phyloP scores from a whole-genome alignment of 2,329 filamentous ascomycete genomes.

The Pseudogymnoascus sp. region DNA sequence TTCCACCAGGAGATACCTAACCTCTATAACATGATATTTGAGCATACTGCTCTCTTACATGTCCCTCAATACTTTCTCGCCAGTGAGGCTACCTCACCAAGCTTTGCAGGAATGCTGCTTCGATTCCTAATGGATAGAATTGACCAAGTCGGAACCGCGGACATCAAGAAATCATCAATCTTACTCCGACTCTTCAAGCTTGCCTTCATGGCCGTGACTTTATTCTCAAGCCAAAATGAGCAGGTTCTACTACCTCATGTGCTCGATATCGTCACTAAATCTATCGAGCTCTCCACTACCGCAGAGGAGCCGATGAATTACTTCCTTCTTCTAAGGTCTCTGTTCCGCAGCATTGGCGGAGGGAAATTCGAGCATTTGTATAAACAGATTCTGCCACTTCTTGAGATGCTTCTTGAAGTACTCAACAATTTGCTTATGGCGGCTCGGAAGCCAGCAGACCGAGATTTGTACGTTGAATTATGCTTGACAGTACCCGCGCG shows the following conservation, averaged over 20 bases:
- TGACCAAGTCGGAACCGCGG: conserved; percentile 84
- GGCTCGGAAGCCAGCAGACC: conserved; percentile 79
- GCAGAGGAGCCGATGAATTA: conserved; percentile 99
- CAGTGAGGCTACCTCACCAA: conserved; percentile 95
- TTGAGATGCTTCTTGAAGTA: conserved; percentile 96
- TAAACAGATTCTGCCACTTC: conserved; percentile 89
- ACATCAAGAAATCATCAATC: conserved; percentile 88
- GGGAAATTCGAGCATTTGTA: conserved; percentile 97
- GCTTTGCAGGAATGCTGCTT: conserved; percentile 95
- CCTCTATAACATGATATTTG: conserved; percentile 95
- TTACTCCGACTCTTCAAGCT: conserved; percentile 91
- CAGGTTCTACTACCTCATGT: conserved; percentile 92
- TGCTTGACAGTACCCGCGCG: conserved; percentile 92
- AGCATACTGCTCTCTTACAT: conserved; percentile 87
- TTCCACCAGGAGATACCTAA: conserved; percentile 96
- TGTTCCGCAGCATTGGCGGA: conserved; percentile 94
- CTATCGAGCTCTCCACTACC: conserved; percentile 89
- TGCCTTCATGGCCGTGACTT: conserved; percentile 97
- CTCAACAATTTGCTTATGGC: conserved; percentile 90
- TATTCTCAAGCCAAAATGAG: conserved; percentile 93
- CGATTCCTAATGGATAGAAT: conserved; percentile 97
- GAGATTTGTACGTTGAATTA: conserved; percentile 93
- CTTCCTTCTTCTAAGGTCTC: conserved; percentile 80
- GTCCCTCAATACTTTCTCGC: conserved; percentile 97
- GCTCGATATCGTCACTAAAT: conserved; percentile 93